These are phyloP conservation scores for Ceratocystis smalleyi DNA, from an alignment of 2,329 filamentous ascomycete genomes.

Conservation along the genomic window DNA sequence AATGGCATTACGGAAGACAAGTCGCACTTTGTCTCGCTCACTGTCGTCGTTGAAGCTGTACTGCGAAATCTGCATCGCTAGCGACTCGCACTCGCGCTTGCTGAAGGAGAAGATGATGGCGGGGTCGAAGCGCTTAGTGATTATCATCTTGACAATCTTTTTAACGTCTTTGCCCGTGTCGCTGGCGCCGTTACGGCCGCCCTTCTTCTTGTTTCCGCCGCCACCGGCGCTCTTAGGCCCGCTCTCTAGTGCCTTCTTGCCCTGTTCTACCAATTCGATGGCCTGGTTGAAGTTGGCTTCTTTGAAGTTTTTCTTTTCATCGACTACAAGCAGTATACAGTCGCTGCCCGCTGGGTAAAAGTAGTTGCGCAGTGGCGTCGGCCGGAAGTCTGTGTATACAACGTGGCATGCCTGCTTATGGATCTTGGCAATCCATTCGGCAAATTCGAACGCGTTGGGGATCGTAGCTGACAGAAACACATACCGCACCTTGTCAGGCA, in stretches of 20 bases:
- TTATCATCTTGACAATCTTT: conserved; percentile 98
- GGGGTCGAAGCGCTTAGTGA: conserved; percentile 91
- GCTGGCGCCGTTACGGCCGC: conserved; percentile 66
- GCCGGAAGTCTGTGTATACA: conserved; percentile 95
- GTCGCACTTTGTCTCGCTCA: conserved; percentile 84
- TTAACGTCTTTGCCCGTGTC: conserved; percentile 67
- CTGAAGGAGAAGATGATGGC: conserved; percentile 99
- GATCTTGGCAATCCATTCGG: conserved; percentile 97
- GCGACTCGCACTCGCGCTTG: conserved; percentile 87
- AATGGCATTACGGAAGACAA: conserved; percentile 87
- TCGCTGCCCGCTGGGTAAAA: conserved; percentile 88
- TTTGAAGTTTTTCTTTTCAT: conserved; percentile 90
- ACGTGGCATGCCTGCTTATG: conserved; percentile 97
- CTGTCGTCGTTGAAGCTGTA: conserved; percentile 93
- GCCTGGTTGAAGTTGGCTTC: conserved; percentile 96
- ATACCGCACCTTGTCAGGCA: conserved; percentile 96
- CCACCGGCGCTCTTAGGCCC: conserved; percentile 44
- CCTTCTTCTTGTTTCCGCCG: conserved; percentile 61
- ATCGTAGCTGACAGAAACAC: conserved; percentile 97
- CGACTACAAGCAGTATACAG: conserved; percentile 85
- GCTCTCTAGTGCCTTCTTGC: conserved; percentile 67
- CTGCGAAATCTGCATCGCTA: conserved; percentile 72
- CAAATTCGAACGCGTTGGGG: conserved; percentile 97
- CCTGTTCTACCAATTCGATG: conserved; percentile 78
- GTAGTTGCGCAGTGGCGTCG: conserved; percentile 92